Conservation (phyloP, 176 grass and related monocot species). For the Triticum aestivum region DNA sequence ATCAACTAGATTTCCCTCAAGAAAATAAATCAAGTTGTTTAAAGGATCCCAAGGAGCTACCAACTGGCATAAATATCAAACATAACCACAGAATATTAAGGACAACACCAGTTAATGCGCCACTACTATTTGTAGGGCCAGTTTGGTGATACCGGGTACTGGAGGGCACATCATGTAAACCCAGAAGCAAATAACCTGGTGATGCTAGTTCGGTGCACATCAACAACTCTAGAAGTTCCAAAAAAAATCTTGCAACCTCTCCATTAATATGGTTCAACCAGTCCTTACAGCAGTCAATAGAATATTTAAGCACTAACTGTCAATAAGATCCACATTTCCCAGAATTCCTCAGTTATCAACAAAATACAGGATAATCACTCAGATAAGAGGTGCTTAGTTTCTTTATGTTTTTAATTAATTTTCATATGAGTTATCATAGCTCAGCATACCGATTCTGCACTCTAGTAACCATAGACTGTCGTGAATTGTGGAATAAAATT, state of each 20-base stretch:
- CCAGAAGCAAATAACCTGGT: constrained; percentile 12
- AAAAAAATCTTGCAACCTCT: neutral
- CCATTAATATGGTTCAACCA: neutral
- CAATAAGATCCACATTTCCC: neutral
- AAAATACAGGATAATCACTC: neutral
- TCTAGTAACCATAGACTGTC: neutral
- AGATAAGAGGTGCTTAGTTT: neutral
- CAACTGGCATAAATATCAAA: constrained; percentile 6
- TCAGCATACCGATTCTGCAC: neutral
- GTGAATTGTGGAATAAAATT: neutral
- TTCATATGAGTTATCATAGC: neutral
- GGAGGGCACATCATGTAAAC: neutral
- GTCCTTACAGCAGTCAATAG: neutral
- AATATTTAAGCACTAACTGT: neutral
- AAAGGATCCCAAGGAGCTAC: neutral
- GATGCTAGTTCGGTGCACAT: constrained; percentile 5
- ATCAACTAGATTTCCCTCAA: neutral
- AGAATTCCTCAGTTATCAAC: neutral
- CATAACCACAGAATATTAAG: constrained; percentile 1
- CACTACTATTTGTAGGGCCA: neutral
- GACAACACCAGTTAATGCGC: neutral
- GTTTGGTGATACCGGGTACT: neutral
- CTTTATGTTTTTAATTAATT: neutral
- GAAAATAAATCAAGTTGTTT: neutral
- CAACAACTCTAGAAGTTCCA: neutral